These are phyloP conservation scores for Dysphania ambrosioides DNA, from an alignment of 148 eudicot genomes.

Conservation along the genomic window DNA sequence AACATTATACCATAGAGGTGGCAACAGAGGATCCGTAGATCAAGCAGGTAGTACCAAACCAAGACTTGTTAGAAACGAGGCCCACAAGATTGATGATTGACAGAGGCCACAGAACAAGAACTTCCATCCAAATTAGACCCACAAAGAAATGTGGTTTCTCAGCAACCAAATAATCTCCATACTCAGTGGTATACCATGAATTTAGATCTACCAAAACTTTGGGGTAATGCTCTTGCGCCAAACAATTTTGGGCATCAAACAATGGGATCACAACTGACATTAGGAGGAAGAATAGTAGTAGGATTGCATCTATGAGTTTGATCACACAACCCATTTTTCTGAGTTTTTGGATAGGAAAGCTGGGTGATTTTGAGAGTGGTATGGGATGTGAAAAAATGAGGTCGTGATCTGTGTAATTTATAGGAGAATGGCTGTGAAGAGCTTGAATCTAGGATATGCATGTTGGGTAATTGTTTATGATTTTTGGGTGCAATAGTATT, in stretches of 20 bases:
- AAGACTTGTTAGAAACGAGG: slow-evolving; percentile 25
- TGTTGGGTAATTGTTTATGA: neutral
- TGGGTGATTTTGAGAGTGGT: neutral
- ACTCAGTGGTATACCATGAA: slow-evolving; percentile 26
- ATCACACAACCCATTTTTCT: slow-evolving; percentile 23
- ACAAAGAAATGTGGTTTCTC: slow-evolving; percentile 39
- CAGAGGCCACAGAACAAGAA: slow-evolving; percentile 35
- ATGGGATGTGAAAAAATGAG: neutral
- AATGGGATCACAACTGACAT: slow-evolving; percentile 23
- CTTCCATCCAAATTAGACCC: slow-evolving; percentile 38
- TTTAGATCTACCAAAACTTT: slow-evolving; percentile 28
- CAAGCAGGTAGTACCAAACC: slow-evolving; percentile 36
- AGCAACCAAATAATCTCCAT: slow-evolving; percentile 33
- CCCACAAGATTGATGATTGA: slow-evolving; percentile 27
- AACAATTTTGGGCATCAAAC: slow-evolving; percentile 30
- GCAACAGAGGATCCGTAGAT: slow-evolving; percentile 29
- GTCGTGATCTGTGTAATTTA: neutral
- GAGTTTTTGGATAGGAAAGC: neutral
- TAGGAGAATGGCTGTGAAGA: neutral
- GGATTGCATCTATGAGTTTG: slow-evolving; percentile 29
- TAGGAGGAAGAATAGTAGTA: slow-evolving; percentile 29
- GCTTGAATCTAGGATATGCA: neutral
- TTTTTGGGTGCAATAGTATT: too few relatives aligned
- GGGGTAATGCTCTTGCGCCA: slow-evolving; percentile 29
- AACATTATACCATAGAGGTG: slow-evolving; percentile 31